Evolutionary conservation across 805 yeast genomes (phyloP).

Genomic region (Metschnikowia aberdeeniae): DNA sequence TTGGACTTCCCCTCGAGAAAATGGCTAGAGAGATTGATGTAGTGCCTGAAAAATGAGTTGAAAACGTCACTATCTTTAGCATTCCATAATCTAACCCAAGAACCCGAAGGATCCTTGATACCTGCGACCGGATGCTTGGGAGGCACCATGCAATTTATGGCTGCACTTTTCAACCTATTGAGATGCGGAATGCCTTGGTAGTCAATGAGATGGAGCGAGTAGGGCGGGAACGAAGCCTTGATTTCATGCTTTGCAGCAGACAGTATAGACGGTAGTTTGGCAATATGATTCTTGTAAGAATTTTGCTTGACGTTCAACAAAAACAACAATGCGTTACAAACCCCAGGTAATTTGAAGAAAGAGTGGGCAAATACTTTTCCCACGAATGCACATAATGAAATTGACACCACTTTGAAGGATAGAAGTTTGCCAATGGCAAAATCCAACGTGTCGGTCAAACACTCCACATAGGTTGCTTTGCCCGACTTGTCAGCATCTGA

Average conservation of each 20-base stretch:
- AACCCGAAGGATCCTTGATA: slow-evolving; percentile 53
- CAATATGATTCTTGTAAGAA: slow-evolving; percentile 29
- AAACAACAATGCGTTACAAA: slow-evolving; percentile 55
- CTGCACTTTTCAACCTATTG: slow-evolving; percentile 21
- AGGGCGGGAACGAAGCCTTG: slow-evolving; percentile 23
- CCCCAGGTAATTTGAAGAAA: slow-evolving; percentile 50
- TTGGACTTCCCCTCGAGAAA: slow-evolving; percentile 4
- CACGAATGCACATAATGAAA: slow-evolving; percentile 59
- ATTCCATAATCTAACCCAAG: slow-evolving; percentile 63
- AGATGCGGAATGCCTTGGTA: slow-evolving; percentile 34
- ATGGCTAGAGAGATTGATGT: slow-evolving; percentile 30
- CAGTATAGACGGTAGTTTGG: not conserved
- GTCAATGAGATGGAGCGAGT: slow-evolving; percentile 27
- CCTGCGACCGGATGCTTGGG: slow-evolving; percentile 44
- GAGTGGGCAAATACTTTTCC: slow-evolving; percentile 70
- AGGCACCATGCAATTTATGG: slow-evolving; percentile 35
- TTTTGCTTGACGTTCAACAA: slow-evolving; percentile 51
- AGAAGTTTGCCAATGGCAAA: slow-evolving; percentile 46
- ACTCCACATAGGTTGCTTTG: slow-evolving; percentile 23
- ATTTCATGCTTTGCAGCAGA: slow-evolving; percentile 6
- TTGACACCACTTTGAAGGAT: slow-evolving; percentile 46
- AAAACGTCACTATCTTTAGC: slow-evolving; percentile 54
- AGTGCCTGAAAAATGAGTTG: slow-evolving; percentile 59
- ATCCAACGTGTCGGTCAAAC: slow-evolving; percentile 51
- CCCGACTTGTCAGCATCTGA: slow-evolving; percentile 22